A percentile compares a stretch with the other conserved stretches of the same genome.
phyloP scores from a whole-genome alignment of 2,329 filamentous ascomycete genomes.

The Ascochyta koolunga region DNA sequence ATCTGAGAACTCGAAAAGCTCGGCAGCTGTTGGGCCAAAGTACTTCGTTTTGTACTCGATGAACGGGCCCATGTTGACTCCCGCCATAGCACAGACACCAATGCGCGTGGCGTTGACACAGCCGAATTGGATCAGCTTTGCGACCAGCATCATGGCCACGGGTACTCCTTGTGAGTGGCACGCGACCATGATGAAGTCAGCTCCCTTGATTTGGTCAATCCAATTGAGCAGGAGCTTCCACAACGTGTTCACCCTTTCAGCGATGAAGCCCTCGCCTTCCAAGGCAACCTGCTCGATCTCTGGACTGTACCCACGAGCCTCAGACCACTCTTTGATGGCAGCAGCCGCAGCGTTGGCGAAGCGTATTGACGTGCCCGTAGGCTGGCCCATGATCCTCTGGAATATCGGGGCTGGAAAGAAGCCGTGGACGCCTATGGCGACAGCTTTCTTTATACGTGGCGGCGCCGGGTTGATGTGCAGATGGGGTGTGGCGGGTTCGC shows the following conservation, averaged over 20 bases:
- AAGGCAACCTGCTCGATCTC: slow-evolving; percentile 93
- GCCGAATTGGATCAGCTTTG: slow-evolving; percentile 89
- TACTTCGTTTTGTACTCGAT: slow-evolving; percentile 88
- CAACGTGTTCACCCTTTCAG: slow-evolving; percentile 84
- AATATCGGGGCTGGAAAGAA: slow-evolving; percentile 88
- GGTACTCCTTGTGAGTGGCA: slow-evolving; percentile 97
- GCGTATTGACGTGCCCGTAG: slow-evolving; percentile 91
- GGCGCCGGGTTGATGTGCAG: slow-evolving; percentile 72
- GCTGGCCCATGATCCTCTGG: slow-evolving; percentile 90
- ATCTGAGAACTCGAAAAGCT: slow-evolving; percentile 92
- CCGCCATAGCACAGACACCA: slow-evolving; percentile 87
- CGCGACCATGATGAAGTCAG: slow-evolving; percentile 89
- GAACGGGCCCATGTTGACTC: slow-evolving; percentile 92
- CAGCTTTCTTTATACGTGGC: slow-evolving; percentile 78
- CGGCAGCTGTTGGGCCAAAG: slow-evolving; percentile 87
- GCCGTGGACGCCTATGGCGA: slow-evolving; percentile 93
- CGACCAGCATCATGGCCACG: slow-evolving; percentile 88
- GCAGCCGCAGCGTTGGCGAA: slow-evolving; percentile 88
- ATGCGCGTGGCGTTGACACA: slow-evolving; percentile 75
- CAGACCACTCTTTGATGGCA: slow-evolving; percentile 82
- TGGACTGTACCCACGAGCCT: slow-evolving; percentile 69
- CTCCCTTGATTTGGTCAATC: slow-evolving; percentile 85
- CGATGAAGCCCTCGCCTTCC: slow-evolving; percentile 92
- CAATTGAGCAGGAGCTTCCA: slow-evolving; percentile 96
- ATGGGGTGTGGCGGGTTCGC: slow-evolving; percentile 65